These are phyloP conservation scores for Ophioceras dolichostomum DNA, from an alignment of 2,329 filamentous ascomycete species.

Conservation along the genomic window DNA sequence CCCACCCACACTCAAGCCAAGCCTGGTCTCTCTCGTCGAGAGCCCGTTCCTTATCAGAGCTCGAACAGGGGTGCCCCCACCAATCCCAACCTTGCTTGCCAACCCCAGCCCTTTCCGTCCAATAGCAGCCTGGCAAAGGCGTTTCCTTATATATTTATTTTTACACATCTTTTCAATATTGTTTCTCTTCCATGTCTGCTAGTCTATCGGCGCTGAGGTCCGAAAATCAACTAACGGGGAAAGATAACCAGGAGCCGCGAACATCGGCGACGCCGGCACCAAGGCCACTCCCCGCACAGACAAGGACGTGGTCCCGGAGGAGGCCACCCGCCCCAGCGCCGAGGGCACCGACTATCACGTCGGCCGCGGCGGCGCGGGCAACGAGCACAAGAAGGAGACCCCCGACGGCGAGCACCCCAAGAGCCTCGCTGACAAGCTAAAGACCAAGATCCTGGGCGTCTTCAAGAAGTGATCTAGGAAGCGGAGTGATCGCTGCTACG, in stretches of 20 bases:
- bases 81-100: no score
- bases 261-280: slow-evolving; percentile 38
- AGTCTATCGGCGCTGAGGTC: background rate
- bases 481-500: no score
- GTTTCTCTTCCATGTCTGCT: background rate
- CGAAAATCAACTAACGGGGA: background rate
- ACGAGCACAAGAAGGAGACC: slow-evolving; percentile 27
- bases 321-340: slow-evolving; percentile 33
- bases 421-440: slow-evolving; percentile 44
- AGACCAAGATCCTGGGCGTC: slow-evolving; percentile 37
- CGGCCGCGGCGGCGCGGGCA: slow-evolving; percentile 48
- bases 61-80: no score
- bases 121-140: no score
- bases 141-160: no score
- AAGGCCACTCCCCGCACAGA: slow-evolving; percentile 29
- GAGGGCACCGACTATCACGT: slow-evolving; percentile 41
- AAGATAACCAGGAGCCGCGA: slow-evolving; percentile 37
- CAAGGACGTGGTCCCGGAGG: slow-evolving; percentile 38
- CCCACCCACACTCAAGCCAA: no score
- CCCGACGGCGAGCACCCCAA: slow-evolving; percentile 13
- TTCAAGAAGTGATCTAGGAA: slow-evolving; percentile 43
- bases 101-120: no score
- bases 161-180: background rate
- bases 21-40: no score
- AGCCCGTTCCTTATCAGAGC: no score